Evolutionary conservation across 2,329 filamentous ascomycete species (phyloP), one percentile per base, ranked within the genome.

Genomic region (Stachybotrys chlorohalonatus): DNA sequence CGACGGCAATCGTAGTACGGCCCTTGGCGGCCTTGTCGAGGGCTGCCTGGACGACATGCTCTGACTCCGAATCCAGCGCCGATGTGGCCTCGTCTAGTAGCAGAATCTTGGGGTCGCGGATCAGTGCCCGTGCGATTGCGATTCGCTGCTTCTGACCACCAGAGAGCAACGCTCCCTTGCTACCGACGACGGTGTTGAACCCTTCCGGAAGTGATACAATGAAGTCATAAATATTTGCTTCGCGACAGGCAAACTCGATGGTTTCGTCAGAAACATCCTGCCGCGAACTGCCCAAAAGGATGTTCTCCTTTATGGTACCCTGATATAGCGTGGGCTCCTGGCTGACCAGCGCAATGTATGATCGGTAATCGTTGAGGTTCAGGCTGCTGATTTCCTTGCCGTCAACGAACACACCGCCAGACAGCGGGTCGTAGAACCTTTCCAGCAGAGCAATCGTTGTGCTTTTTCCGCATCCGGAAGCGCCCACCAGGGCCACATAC

Each of bases 321-420:
- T 95, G 91, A 72, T 96, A 99, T 0, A 99, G 75, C 0, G 93
- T 96, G 0, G 94, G 93, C 68, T 97, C 94, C 67, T 97, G 94
- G 39, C 87, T 91, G 13, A 99, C 93, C 9, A 99, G 85, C 0
- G 93, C 87, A 59, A 97, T 82, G 68, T 86, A 83, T 16, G 81
- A 85, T 53, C 94, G 86, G 73, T 96, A 96, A 54, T 92, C 84
- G 70, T 89, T 91, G 65, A 96, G 77, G 64, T 95, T 93, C 51
- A 96, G 77, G 11, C 78, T 79, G 56, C 84, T 86, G 63, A 97
- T 90, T 58, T 96, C 89, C 59, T 85, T 83, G 54, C 85, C 90
- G 64, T 97, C 93, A 16, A 97, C 78, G 56, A 84, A 89, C 39
- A 99, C 79, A 13, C 85, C 85, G 11, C 94, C 94, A 0, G 83